Base-by-base conservation (phyloP, 78 protist genomes). In the Polysphondylium violaceum region DNA sequence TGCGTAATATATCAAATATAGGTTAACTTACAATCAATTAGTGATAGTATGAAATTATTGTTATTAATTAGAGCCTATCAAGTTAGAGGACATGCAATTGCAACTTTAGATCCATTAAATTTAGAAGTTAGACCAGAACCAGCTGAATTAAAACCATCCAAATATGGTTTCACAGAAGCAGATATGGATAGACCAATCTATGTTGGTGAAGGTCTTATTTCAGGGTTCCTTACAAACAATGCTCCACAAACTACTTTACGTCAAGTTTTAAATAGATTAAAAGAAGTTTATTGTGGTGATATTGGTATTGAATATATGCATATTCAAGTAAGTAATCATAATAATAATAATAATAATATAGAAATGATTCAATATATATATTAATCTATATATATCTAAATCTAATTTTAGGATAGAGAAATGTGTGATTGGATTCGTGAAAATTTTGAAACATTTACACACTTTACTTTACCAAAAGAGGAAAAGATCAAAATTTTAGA, bases 391-490 rank as follows among this genome's bases (percentile, higher is more conserved):
- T 11, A 4, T 60, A 31, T 27, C 29, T 5, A 31, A 0, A 19
- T 60, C 4, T 60, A 9, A 17, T 14, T 31, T 16, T 65, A 65
- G 73, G 72, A 58, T 64, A 71, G 96, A 55, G 94, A 81, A 43
- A 73, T 81, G 90, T 94, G 96, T 74, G 88, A 93, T 85, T 95
- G 94, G 94, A 47, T 95, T 43, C 55, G 95, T 43, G 85, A 76
- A 7, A 63, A 83, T 16, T 68, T 95, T 56, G 95, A 95, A 88
- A 92, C 87, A 12, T 65, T 72, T 17, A 5, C 55, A 19, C 47
- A 21, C 19, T 3, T 0, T 16, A 0, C 2, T n/a, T 72, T 73
- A 55, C 5, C 60, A 56, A 36, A 50, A 35, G 93, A 71, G 33
- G 94, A 95, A 35, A 79, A 81, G 64, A 38, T 56, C 59, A 74